Evolutionary conservation across 78 protist genomes (phyloP), one percentile per base, ranked within the genome.

Genomic region (Chrysochromulina tobinii): DNA sequence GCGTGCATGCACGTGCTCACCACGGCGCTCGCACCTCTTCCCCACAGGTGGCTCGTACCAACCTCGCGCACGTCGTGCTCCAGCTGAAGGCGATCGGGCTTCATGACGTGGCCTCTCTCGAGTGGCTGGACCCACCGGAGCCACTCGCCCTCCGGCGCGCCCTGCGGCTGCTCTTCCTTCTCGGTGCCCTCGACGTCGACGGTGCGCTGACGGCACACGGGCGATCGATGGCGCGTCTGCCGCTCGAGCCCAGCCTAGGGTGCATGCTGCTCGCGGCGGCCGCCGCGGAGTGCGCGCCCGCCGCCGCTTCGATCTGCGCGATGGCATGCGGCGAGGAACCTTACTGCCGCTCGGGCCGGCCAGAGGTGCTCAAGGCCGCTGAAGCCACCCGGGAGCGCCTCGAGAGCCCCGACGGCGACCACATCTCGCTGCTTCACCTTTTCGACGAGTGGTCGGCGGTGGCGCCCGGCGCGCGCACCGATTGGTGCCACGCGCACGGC

Each of bases 81-180:
- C 91, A 79, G 23, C 67, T 96, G 53, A 94, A 94, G 91, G 8
- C 59, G 27, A 48, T 96, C 15, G 96, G 96, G n/a, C n/a, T 94
- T 0, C 0, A 4, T 0, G 57, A 95, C 72, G 18, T 88, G 8
- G 6, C 69, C 11, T 0, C 27, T 11, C 93, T 96, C 55, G 94
- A 95, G 5, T 96, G 93, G 58, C 86, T 96, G 81, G 95, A 96
- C 77, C 79, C 90, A 2, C 87, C 87, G 8, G 4, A 6, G 61
- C 61, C n/a, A 3, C 23, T 1, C 15, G 58, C 87, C 48, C 14
- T 50, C 20, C 9, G 1, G 9, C 48, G 1, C 20, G 87, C 87
- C 50, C 38, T 54, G 83, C 8, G 58, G 83, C 58, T 18, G 83
- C 83, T 75, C 21, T 75, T 50, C 83, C 57, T 27, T 23, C 83